phyloP scores from a whole-genome alignment of 768 basidiomycete species.

The Mycena venus region DNA sequence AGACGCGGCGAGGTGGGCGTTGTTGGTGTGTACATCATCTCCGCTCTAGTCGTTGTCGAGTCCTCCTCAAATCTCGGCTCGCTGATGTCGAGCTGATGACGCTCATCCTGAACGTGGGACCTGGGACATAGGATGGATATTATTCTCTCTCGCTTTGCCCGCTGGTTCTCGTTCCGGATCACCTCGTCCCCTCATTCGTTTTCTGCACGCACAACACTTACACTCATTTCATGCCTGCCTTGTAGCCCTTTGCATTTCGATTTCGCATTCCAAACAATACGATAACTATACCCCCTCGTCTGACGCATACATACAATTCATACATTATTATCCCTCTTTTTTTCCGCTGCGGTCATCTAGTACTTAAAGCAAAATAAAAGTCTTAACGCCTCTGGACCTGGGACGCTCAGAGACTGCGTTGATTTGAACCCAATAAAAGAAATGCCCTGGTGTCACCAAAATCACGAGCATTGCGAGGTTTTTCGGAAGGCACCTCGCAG shows the following conservation, averaged over 20 bases:
- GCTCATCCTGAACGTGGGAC: not conserved
- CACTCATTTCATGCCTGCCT: not conserved
- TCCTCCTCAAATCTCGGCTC: not conserved
- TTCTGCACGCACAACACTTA: not conserved
- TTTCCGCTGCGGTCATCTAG: not conserved
- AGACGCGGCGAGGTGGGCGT: no score
- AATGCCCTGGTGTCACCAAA: no score
- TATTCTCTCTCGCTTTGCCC: not conserved
- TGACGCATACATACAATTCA: not conserved
- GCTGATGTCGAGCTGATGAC: not conserved
- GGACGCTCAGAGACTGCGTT: no score
- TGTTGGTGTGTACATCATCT: no score
- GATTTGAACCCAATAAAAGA: no score
- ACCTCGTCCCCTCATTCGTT: not conserved
- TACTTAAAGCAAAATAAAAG: not conserved
- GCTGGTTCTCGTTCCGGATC: not conserved
- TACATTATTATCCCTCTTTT: slow-evolving; percentile 11
- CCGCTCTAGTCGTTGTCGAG: no score
- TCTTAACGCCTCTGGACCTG: no score
- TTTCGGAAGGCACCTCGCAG: no score
- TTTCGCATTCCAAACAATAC: no score
- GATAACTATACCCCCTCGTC: slow-evolving; percentile 4
- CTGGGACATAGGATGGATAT: not conserved
- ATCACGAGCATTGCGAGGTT: no score
- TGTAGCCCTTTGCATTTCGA: slow-evolving; percentile 6